These are phyloP conservation scores for Xylariaceae sp. DNA, from an alignment of 2,329 filamentous ascomycete species.

Conservation along the genomic window DNA sequence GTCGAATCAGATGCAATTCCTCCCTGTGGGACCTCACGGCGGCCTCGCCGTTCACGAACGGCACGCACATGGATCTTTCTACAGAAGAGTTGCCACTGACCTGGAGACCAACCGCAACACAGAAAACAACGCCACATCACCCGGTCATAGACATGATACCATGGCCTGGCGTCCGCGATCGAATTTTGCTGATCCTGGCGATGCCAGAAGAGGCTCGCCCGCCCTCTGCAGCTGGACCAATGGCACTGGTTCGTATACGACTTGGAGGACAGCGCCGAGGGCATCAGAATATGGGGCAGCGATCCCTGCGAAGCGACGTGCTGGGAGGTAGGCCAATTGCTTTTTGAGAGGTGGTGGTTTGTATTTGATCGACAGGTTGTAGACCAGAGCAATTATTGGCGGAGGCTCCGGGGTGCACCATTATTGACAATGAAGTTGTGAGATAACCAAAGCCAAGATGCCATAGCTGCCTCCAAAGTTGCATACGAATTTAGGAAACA, in stretches of 20 bases:
- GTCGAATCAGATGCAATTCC: conserved; percentile 37
- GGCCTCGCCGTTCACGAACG: conserved; percentile 40
- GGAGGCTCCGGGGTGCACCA: conserved; percentile 41
- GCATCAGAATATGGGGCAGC: conserved; percentile 43
- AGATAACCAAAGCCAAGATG: neutral
- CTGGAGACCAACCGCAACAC: conserved; percentile 47
- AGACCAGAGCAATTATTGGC: conserved; percentile 49
- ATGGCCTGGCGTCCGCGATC: conserved; percentile 51
- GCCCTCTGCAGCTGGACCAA: conserved; percentile 37
- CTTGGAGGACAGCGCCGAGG: conserved; percentile 51
- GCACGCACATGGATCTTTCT: conserved; percentile 23
- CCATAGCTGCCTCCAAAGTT: too few relatives aligned
- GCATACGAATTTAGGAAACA: too few relatives aligned
- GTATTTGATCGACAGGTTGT: conserved; percentile 50
- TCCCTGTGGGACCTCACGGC: conserved; percentile 43
- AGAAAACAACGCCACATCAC: conserved; percentile 49
- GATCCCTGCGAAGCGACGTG: conserved; percentile 37
- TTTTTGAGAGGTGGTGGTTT: conserved; percentile 60
- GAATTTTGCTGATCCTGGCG: conserved; percentile 46
- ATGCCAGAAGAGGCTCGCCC: conserved; percentile 46
- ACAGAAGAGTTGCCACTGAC: conserved; percentile 37
- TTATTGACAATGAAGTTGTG: conserved; percentile 15
- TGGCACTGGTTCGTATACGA: conserved; percentile 52
- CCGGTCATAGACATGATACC: conserved; percentile 54
- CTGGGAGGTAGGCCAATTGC: conserved; percentile 56